A percentile compares a stretch with the other conserved stretches of the same genome.
phyloP scores from a whole-genome alignment of 768 basidiomycete species.

The Leccinum barrowsii region DNA sequence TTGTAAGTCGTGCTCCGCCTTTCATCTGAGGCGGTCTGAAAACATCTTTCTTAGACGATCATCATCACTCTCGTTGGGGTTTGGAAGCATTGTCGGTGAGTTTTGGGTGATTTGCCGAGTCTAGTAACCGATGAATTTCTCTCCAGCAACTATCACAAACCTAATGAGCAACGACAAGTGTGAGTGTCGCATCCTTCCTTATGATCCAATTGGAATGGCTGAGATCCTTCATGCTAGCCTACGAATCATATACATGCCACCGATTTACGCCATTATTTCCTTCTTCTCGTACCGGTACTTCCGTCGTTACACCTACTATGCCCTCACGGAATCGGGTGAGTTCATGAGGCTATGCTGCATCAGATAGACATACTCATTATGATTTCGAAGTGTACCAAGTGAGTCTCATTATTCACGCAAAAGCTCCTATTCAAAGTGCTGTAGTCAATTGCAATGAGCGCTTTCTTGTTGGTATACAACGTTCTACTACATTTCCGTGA shows the following conservation, averaged over 20 bases:
- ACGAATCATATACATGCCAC: slow-evolving; percentile 83
- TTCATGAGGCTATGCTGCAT: neutral
- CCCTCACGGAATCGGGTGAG: slow-evolving; percentile 48
- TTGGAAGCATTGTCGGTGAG: slow-evolving; percentile 61
- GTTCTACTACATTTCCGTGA: neutral
- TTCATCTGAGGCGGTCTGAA: neutral
- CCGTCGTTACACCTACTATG: slow-evolving; percentile 68
- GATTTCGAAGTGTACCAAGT: slow-evolving; percentile 62
- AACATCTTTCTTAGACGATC: slow-evolving; percentile 44
- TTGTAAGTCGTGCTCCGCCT: slow-evolving; percentile 41
- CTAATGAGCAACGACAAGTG: slow-evolving; percentile 77
- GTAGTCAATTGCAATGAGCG: slow-evolving; percentile 78
- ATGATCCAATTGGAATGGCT: neutral
- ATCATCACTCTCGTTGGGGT: slow-evolving; percentile 57
- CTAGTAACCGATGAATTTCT: neutral
- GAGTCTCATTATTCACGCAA: slow-evolving; percentile 9
- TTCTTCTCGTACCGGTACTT: slow-evolving; percentile 87
- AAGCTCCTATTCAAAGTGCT: slow-evolving; percentile 16
- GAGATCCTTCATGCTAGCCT: slow-evolving; percentile 38
- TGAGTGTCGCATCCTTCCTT: slow-evolving; percentile 30
- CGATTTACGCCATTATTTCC: slow-evolving; percentile 75
- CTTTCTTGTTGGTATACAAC: slow-evolving; percentile 66
- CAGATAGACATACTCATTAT: slow-evolving; percentile 24
- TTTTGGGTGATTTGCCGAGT: neutral
- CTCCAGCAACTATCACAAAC: slow-evolving; percentile 67